Conservation (phyloP, 495 filamentous ascomycete species). For the Chaetomium cochliodes region DNA sequence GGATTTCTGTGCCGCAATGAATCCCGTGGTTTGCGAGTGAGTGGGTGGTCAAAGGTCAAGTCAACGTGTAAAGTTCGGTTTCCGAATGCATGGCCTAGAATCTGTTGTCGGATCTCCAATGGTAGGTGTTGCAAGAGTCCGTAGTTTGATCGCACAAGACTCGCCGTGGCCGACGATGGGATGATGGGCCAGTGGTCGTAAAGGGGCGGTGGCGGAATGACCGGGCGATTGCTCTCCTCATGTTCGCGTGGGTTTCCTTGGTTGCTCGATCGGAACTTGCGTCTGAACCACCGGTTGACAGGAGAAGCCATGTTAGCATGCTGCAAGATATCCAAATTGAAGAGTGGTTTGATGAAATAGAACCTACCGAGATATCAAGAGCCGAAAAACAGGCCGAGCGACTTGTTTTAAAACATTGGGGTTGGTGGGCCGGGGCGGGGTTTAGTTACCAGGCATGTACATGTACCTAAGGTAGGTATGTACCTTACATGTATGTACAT, state of each 20-base stretch:
- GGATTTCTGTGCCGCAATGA: background rate
- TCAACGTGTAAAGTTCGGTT: constrained; percentile 27
- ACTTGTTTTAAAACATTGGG: too few species aligned
- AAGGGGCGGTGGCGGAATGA: background rate
- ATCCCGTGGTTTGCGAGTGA: constrained; percentile 7
- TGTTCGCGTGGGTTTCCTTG: too few species aligned
- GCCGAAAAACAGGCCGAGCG: too few species aligned
- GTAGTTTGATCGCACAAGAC: constrained; percentile 1
- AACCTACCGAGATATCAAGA: too few species aligned
- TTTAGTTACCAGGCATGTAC: too few species aligned
- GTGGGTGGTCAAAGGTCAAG: constrained; percentile 23
- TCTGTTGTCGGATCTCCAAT: constrained; percentile 23
- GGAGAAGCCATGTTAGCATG: too few species aligned
- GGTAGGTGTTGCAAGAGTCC: constrained; percentile 22
- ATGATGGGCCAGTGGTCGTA: background rate
- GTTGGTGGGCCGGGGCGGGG: too few species aligned
- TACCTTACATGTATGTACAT: too few species aligned
- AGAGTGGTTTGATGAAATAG: too few species aligned
- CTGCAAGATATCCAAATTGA: too few species aligned
- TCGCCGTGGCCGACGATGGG: background rate
- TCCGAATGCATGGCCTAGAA: constrained; percentile 29
- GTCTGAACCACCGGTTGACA: background rate
- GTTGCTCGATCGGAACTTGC: background rate
- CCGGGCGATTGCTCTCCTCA: background rate
- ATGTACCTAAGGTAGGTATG: too few species aligned